These are phyloP conservation scores for Ambrosiella cleistominuta DNA, from an alignment of 2,329 filamentous ascomycete genomes.

Conservation along the genomic window DNA sequence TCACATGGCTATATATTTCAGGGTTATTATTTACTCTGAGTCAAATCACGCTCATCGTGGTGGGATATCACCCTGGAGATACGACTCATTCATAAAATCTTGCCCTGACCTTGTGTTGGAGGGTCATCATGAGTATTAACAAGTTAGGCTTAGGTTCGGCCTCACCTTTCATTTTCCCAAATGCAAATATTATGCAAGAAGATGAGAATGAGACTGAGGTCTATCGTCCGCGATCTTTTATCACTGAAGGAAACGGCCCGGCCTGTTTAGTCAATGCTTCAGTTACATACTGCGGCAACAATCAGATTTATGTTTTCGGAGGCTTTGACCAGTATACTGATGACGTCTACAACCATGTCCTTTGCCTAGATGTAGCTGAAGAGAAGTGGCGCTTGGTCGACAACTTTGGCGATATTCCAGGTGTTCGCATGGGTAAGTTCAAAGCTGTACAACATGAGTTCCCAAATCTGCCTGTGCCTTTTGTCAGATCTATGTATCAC, in stretches of 20 bases:
- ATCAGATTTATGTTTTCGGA: slow-evolving; percentile 94
- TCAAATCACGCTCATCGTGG: too few relatives aligned
- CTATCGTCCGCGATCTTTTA: slow-evolving; percentile 70
- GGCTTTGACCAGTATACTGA: slow-evolving; percentile 98
- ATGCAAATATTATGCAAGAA: slow-evolving; percentile 34
- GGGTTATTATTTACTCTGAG: too few relatives aligned
- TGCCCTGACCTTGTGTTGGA: neutral
- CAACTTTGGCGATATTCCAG: slow-evolving; percentile 96
- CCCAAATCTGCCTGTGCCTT: too few relatives aligned
- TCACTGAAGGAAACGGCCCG: slow-evolving; percentile 62
- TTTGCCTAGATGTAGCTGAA: slow-evolving; percentile 69
- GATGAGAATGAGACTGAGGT: slow-evolving; percentile 39
- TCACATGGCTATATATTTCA: too few relatives aligned
- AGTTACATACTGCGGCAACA: slow-evolving; percentile 95
- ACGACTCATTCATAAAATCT: too few relatives aligned
- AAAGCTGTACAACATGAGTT: neutral
- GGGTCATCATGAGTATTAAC: neutral
- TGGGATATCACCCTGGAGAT: too few relatives aligned
- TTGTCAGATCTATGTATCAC: too few relatives aligned
- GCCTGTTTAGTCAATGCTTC: slow-evolving; percentile 95
- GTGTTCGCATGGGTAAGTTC: slow-evolving; percentile 75
- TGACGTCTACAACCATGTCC: slow-evolving; percentile 95
- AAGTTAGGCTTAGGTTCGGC: slow-evolving; percentile 20
- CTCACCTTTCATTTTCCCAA: slow-evolving; percentile 83
- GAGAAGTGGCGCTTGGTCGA: slow-evolving; percentile 92